Conservation (phyloP, 352 stramenopile species). For the Elongisporangium undulatum region DNA sequence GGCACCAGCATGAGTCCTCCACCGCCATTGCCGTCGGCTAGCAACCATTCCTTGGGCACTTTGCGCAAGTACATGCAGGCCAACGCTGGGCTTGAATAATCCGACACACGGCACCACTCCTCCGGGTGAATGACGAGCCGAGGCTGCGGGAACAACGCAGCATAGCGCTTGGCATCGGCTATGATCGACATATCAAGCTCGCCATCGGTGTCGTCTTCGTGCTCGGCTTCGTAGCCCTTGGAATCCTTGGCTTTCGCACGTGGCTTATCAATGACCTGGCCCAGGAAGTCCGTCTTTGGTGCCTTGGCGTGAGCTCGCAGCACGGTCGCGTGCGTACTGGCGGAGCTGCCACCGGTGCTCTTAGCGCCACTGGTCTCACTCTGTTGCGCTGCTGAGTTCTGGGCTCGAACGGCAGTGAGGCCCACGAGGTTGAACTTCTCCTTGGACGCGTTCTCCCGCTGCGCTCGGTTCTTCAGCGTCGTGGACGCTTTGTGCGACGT, state of each 20-base stretch:
- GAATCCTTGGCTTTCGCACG: conserved; percentile 26
- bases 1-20: conserved; percentile 70
- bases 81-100: conserved; percentile 46
- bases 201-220: conserved; percentile 9
- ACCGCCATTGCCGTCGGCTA: conserved; percentile 14
- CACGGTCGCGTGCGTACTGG: conserved; percentile 22
- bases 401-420: conserved; percentile 42
- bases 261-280: conserved; percentile 49
- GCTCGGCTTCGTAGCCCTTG: conserved; percentile 15
- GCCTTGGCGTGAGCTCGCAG: conserved; percentile 38
- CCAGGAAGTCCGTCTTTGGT: conserved; percentile 69
- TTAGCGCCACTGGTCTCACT: conserved; percentile 1
- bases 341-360: conserved; percentile 7
- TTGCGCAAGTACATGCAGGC: conserved; percentile 65
- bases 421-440: conserved; percentile 62
- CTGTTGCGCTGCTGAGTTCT: neutral
- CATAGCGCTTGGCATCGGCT: neutral
- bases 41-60: conserved; percentile 59
- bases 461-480: conserved; percentile 35
- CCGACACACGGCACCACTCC: conserved; percentile 67
- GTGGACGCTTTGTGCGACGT: conserved; percentile 46
- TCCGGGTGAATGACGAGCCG: conserved; percentile 72
- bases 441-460: conserved; percentile 42
- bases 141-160: conserved; percentile 28
- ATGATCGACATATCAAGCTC: conserved; percentile 15